These are phyloP conservation scores for Gardenia jasminoides DNA, from an alignment of 257 asterid genomes.

Conservation along the genomic window DNA sequence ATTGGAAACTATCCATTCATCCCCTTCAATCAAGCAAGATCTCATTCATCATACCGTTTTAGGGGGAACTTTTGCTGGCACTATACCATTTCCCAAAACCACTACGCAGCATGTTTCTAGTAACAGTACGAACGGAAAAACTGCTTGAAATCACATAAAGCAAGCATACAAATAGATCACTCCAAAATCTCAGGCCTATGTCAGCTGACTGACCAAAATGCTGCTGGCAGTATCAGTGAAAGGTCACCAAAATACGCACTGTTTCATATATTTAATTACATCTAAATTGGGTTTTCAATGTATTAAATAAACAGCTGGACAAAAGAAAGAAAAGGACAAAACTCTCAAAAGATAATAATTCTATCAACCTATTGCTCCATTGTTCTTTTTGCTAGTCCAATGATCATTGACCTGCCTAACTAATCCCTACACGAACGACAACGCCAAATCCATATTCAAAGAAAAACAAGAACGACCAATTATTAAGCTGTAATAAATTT, in stretches of 20 bases:
- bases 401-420: not conserved
- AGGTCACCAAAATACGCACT: not conserved
- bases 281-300: not conserved
- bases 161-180: not conserved
- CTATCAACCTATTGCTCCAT: not conserved
- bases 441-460: not conserved
- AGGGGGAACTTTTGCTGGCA: not conserved
- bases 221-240: not conserved
- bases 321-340: not conserved
- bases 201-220: not conserved
- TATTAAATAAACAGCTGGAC: not conserved
- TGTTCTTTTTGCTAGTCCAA: not conserved
- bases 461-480: not conserved
- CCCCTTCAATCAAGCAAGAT: not conserved
- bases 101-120: not conserved
- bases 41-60: not conserved
- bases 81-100: not conserved
- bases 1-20: not conserved
- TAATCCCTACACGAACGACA: not conserved
- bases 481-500: too few relatives aligned
- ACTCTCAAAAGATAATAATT: not conserved
- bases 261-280: not conserved
- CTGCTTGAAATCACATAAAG: not conserved
- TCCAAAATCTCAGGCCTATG: not conserved
- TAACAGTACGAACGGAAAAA: not conserved